Evolutionary conservation across 257 asterid species (phyloP), one percentile per base, ranked within the genome.

Genomic region (Prunella vulgaris): DNA sequence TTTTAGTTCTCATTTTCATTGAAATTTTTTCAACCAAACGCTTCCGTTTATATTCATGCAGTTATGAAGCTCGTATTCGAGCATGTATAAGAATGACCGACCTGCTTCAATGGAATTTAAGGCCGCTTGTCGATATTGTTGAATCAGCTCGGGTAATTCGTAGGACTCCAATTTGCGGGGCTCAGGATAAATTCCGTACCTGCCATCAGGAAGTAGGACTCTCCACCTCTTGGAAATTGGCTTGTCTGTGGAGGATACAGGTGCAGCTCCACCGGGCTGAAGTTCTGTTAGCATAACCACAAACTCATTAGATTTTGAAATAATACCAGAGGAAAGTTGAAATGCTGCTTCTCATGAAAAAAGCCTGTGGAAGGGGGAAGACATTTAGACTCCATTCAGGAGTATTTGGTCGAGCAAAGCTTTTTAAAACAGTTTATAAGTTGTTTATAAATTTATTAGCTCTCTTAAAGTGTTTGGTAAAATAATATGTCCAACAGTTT

Each of bases 91-190:
- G 63, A 49, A 60, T 10, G 35, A 72, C 81, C 40, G 58, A 88
- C 99, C 99, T 77, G 99, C 99, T 85, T 87, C 86, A 40, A 90
- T 87, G 76, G 99, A 96, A 69, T 90, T 87, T n/a, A 82, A n/a
- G 65, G 99, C 97, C 0, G 99, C 84, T 74, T 69, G 87, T 68
- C 92, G 88, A 83, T 90, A 90, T 14, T 88, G 78, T 49, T 87
- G 78, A 15, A 90, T 91, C 8, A 90, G 77, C 74, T 84, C 77
- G 0, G 84, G 80, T 49, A 93, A 74, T 72, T 88, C 90, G 58
- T 72, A 20, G 61, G 82, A 66, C 25, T 84, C 80, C 46, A 93
- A 17, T 37, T 84, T 83, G 22, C 87, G 87, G 1, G 99, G 97
- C 38, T 75, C 72, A 0, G 99, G 97, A 79, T 93, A 93, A 59